These are phyloP conservation scores for Trifolium dubium DNA, from an alignment of 306 rosid species.

Conservation along the genomic window DNA sequence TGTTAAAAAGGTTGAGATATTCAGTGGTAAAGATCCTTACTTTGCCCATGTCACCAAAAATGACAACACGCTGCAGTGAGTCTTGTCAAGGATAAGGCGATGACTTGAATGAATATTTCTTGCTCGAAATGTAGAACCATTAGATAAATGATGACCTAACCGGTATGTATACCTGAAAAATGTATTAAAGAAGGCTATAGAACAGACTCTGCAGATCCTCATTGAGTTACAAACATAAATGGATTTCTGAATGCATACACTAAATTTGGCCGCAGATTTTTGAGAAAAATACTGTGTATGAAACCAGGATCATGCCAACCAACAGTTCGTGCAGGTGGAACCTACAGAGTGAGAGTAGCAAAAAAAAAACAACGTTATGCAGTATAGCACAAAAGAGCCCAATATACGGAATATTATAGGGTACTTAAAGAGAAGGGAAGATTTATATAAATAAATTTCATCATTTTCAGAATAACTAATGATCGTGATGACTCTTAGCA, in stretches of 20 bases:
- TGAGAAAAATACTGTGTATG: conserved; percentile 90
- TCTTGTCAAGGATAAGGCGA: conserved; percentile 88
- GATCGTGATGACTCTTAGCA: conserved; percentile 2
- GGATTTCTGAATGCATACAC: conserved; percentile 48
- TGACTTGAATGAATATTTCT: conserved; percentile 70
- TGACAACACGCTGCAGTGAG: conserved; percentile 75
- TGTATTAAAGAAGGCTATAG: conserved; percentile 22
- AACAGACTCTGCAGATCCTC: conserved; percentile 13
- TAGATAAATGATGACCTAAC: conserved; percentile 58
- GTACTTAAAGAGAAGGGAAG: no score
- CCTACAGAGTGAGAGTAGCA: conserved; percentile 51
- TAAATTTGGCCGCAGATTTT: conserved; percentile 71
- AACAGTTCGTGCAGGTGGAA: conserved; percentile 80
- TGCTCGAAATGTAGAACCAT: conserved; percentile 65
- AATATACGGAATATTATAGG: conserved; percentile 15
- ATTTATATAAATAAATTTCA: neutral
- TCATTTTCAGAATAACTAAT: neutral
- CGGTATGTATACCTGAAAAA: conserved; percentile 65
- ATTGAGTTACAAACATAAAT: conserved; percentile 14
- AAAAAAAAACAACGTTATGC: conserved; percentile 21
- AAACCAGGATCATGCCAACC: conserved; percentile 96
- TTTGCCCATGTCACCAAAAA: conserved; percentile 86
- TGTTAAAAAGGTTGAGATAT: conserved; percentile 11
- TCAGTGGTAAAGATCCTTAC: conserved; percentile 19
- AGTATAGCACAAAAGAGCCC: conserved; percentile 20